phyloP scores from a whole-genome alignment of 2,329 filamentous ascomycete genomes.

The Cryphonectria carpinicola region DNA sequence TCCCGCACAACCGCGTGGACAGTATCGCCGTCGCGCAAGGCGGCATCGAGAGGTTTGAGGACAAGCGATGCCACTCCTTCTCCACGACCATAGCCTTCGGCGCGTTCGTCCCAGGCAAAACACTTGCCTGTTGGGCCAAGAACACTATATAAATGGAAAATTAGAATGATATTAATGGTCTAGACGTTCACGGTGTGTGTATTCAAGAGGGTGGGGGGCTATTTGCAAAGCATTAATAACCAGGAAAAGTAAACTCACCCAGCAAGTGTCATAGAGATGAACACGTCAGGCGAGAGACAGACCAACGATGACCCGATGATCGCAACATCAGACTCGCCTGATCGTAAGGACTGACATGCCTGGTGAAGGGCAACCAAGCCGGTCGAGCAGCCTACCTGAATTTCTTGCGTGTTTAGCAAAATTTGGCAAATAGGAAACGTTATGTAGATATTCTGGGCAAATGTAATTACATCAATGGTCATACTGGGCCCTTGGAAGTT shows the following conservation, averaged over 20 bases:
- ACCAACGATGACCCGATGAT: background rate
- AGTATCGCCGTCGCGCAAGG: conserved; percentile 47
- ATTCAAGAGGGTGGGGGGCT: too few species aligned
- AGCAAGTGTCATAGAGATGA: conserved; percentile 22
- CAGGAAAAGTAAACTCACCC: too few species aligned
- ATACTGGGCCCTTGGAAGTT: conserved; percentile 45
- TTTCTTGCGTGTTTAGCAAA: too few species aligned
- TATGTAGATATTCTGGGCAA: too few species aligned
- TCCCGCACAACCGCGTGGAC: conserved; percentile 45
- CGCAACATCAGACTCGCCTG: conserved; percentile 36
- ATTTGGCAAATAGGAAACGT: too few species aligned
- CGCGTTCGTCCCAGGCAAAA: conserved; percentile 42
- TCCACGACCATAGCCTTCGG: conserved; percentile 52
- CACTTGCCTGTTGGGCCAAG: conserved; percentile 18
- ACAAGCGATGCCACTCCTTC: conserved; percentile 53
- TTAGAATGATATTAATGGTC: too few species aligned
- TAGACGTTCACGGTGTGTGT: too few species aligned
- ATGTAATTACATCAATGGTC: conserved; percentile 42
- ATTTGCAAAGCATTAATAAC: too few species aligned
- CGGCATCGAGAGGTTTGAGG: conserved; percentile 51
- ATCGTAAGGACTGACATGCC: conserved; percentile 43
- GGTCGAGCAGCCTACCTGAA: conserved; percentile 42
- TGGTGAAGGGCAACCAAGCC: conserved; percentile 44
- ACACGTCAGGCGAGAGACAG: conserved; percentile 18
- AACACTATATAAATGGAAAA: background rate